phyloP scores from a whole-genome alignment of 192 early-diverging fungal genomes.

The Dissophora ornata region DNA sequence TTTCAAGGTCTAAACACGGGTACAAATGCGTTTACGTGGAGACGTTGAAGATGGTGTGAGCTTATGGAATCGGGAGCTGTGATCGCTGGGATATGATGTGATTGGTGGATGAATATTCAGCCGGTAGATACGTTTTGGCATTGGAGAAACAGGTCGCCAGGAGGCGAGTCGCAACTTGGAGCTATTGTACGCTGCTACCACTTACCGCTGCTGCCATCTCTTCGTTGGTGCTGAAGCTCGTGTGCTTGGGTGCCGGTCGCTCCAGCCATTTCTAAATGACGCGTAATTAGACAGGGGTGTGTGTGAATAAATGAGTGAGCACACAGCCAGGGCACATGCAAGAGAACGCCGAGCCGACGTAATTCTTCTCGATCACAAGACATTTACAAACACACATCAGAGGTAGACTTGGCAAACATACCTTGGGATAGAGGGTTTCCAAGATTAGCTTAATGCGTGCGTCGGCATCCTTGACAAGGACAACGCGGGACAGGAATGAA shows the following conservation, averaged over 20 bases:
- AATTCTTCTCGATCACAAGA: background rate
- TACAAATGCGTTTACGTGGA: no score
- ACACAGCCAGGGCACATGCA: background rate
- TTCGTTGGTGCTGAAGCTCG: constrained; percentile 31
- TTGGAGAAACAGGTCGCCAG: no score
- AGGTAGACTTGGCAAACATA: no score
- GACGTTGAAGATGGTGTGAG: background rate
- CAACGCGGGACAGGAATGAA: constrained; percentile 39
- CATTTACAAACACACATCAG: no score
- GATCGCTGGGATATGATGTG: background rate
- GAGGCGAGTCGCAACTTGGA: no score
- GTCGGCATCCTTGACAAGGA: constrained; percentile 28
- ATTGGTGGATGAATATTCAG: background rate
- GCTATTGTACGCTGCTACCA: no score
- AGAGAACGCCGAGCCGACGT: background rate
- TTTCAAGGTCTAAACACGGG: constrained; percentile 12
- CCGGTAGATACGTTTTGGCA: no score
- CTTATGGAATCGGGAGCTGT: background rate
- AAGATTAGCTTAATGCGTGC: constrained; percentile 34
- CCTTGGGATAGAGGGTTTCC: constrained; percentile 41
- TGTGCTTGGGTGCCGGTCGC: constrained; percentile 12
- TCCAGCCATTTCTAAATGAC: constrained; percentile 43
- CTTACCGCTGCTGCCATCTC: constrained; percentile 30
- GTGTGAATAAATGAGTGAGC: background rate
- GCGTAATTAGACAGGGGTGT: background rate